Base-by-base conservation (phyloP, 202 grass and related monocot species). In the Schoenoplectus tabernaemontani region DNA sequence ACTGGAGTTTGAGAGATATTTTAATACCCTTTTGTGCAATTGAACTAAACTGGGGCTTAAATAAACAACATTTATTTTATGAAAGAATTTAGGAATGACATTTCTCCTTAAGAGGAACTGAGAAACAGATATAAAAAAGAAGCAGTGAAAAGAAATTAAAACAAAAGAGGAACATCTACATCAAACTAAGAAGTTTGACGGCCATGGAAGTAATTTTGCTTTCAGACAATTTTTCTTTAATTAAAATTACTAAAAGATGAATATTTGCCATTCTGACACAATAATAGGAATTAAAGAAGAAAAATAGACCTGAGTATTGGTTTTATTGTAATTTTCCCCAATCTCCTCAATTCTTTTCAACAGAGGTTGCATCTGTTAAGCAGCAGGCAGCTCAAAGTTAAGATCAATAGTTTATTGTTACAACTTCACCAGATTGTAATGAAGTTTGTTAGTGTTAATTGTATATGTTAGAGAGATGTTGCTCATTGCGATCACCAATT, bases 311-410 rank as follows among this genome's bases (percentile, higher is more conserved):
- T 97, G 93, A 47, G 90, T 89, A 79, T 84, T 80, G 71, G 75
- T 93, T 80, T 87, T 93, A 9, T 59, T 80, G 50, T 89, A 97
- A 81, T 67, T 93, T 50, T 66, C 84, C 64, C 93, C 93, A 3
- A 97, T 85, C 69, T 93, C 93, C 80, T 84, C 85, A 8, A 97
- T 93, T 81, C 89, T 86, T 76, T 86, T 86, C 22, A 97, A 74
- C 0, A 97, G 87, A 43, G 93, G 90, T 83, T 97, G 90, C 76
- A 97, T 87, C 93, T 97, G 87, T 48, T 46, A 20, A 77, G 6
- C n/a, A n/a, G 42, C 54, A 73, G 47, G 37, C 19, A 26, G 26
- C 17, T 64, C 6, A 73, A 47, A 60, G 63, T 30, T 60, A 82
- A 69, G 17, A 13, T 41, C 19, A n/a, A 22, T 22, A 64, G 33